phyloP scores from a whole-genome alignment of 352 stramenopile species.

The Globisporangium perplexum region DNA sequence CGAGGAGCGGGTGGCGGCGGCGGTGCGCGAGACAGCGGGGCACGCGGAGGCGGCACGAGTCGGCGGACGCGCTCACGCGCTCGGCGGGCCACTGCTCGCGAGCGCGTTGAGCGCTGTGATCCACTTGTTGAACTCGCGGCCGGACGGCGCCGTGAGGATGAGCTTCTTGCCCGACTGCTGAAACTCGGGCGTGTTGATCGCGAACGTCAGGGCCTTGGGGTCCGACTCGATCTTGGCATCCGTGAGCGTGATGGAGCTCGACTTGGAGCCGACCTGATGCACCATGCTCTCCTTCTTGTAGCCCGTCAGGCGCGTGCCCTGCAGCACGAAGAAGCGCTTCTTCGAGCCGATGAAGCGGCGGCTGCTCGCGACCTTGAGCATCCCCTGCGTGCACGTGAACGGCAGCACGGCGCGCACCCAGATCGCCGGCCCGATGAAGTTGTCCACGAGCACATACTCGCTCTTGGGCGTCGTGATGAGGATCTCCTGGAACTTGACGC shows the following conservation, averaged over 20 bases:
- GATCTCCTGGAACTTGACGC: slow-evolving; percentile 72
- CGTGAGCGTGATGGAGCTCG: slow-evolving; percentile 55
- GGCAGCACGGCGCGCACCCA: slow-evolving; percentile 83
- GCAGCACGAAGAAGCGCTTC: slow-evolving; percentile 81
- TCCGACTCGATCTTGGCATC: slow-evolving; percentile 71
- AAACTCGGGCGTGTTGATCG: slow-evolving; percentile 74
- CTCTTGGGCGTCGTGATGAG: slow-evolving; percentile 63
- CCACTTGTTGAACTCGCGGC: slow-evolving; percentile 86
- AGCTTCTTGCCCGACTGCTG: slow-evolving; percentile 72
- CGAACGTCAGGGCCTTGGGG: slow-evolving; percentile 60
- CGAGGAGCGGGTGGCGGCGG: too few relatives aligned
- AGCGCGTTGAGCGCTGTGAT: slow-evolving; percentile 54
- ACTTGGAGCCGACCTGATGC: slow-evolving; percentile 66
- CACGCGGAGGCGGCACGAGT: too few relatives aligned
- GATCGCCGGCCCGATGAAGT: slow-evolving; percentile 79
- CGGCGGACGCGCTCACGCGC: slow-evolving; percentile 23
- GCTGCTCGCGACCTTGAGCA: slow-evolving; percentile 76
- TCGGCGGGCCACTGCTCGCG: slow-evolving; percentile 25
- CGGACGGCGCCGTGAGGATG: slow-evolving; percentile 63
- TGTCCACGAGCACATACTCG: slow-evolving; percentile 81
- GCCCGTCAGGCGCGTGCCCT: slow-evolving; percentile 48
- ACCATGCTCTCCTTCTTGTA: slow-evolving; percentile 79
- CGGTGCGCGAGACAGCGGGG: too few relatives aligned
- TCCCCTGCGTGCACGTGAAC: slow-evolving; percentile 80
- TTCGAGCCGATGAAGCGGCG: slow-evolving; percentile 78